phyloP scores from a whole-genome alignment of 2,329 filamentous ascomycete genomes.

The Thermochaetoides dissita region DNA sequence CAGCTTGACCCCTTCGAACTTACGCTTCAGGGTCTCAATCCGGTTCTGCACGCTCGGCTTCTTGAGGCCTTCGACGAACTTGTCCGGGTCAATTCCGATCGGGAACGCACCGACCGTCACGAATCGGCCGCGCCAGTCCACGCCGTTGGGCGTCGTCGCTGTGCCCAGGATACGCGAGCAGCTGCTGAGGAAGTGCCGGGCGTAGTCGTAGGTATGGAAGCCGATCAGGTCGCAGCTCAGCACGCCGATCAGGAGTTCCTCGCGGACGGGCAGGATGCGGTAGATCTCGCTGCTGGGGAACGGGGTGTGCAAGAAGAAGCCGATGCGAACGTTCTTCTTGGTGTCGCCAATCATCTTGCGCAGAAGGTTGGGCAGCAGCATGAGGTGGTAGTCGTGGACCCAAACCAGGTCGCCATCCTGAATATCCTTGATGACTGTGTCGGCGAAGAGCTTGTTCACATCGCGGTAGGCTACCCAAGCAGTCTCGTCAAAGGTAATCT shows the following conservation, averaged over 20 bases:
- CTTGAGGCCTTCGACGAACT: slow-evolving; percentile 79
- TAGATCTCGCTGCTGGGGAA: slow-evolving; percentile 97
- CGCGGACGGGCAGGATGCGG: slow-evolving; percentile 82
- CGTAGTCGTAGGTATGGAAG: slow-evolving; percentile 98
- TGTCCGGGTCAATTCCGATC: slow-evolving; percentile 94
- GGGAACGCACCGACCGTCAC: slow-evolving; percentile 91
- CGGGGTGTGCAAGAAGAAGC: slow-evolving; percentile 94
- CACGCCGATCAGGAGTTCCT: slow-evolving; percentile 74
- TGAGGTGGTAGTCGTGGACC: slow-evolving; percentile 98
- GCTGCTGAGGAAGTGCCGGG: slow-evolving; percentile 90
- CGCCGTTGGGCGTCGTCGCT: slow-evolving; percentile 77
- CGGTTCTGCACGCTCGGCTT: slow-evolving; percentile 77
- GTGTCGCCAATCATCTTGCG: slow-evolving; percentile 70
- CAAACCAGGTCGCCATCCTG: slow-evolving; percentile 90
- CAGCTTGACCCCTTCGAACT: slow-evolving; percentile 90
- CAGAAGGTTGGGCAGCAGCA: slow-evolving; percentile 91
- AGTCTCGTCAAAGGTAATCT: slow-evolving; percentile 94
- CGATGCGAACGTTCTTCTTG: slow-evolving; percentile 90
- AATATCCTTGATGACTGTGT: slow-evolving; percentile 73
- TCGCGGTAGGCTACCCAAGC: slow-evolving; percentile 89
- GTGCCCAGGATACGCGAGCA: slow-evolving; percentile 84
- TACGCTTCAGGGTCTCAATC: slow-evolving; percentile 70
- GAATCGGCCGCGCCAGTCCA: slow-evolving; percentile 78
- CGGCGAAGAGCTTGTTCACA: slow-evolving; percentile 83
- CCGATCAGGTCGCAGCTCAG: slow-evolving; percentile 90